Percentiles rank a stretch among this genome's conserved stretches.
Evolutionary conservation across 139 green algal genomes (phyloP).

Genomic region (Penium margaritaceum): DNA sequence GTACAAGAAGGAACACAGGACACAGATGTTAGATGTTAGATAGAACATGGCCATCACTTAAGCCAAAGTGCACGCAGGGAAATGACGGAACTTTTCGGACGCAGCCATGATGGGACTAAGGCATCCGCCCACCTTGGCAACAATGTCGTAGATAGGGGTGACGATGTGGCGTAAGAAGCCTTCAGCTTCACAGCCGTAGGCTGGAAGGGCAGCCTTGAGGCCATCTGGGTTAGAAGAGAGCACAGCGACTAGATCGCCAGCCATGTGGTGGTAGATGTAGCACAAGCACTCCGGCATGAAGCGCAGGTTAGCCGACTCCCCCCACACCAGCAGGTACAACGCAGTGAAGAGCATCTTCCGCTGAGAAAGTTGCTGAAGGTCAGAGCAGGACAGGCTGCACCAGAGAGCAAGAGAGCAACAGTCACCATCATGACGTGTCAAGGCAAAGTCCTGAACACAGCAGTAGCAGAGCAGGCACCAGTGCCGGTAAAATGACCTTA

Average conservation of each 20-base stretch:
- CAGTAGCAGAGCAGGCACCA: too few relatives aligned
- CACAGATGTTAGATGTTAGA: too few relatives aligned
- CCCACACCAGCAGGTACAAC: conserved; percentile 72
- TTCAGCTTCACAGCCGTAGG: conserved; percentile 1
- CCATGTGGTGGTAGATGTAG: conserved; percentile 60
- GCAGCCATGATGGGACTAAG: neutral
- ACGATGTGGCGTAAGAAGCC: neutral
- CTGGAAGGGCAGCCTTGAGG: neutral
- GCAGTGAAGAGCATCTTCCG: conserved; percentile 24
- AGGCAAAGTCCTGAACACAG: too few relatives aligned
- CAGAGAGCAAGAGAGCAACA: neutral
- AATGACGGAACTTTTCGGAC: neutral
- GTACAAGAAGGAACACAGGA: too few relatives aligned
- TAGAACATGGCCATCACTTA: too few relatives aligned
- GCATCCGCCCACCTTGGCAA: neutral
- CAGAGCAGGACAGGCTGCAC: conserved; percentile 1
- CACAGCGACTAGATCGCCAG: neutral
- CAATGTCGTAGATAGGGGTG: conserved; percentile 12
- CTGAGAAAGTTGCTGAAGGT: neutral
- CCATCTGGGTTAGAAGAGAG: neutral
- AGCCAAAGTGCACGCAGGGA: too few relatives aligned
- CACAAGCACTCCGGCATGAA: conserved; percentile 68
- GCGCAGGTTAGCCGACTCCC: conserved; percentile 65
- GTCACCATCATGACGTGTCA: neutral
- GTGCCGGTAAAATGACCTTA: too few relatives aligned